Percentiles rank a stretch among this genome's conserved stretches.
Evolutionary conservation across 202 grass and related monocot genomes (phyloP).

Genomic region (Zizania palustris): DNA sequence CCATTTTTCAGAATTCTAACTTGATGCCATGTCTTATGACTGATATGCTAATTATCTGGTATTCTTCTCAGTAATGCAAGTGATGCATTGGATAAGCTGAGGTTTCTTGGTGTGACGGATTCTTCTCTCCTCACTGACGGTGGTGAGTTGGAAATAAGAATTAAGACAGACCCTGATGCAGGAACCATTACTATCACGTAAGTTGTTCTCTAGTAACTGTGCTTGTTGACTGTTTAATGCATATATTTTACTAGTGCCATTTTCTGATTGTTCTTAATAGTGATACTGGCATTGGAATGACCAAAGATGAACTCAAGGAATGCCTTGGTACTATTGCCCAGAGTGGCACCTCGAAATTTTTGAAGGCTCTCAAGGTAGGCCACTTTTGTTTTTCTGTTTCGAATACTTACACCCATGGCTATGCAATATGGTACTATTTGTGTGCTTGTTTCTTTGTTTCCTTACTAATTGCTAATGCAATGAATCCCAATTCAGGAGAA

Average conservation of each 20-base stretch:
- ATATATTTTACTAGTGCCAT: too few relatives aligned
- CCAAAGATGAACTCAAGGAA: constrained; percentile 83
- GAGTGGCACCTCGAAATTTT: constrained; percentile 92
- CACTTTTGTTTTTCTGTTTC: too few relatives aligned
- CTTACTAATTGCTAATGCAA: constrained; percentile 6
- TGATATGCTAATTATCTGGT: neutral
- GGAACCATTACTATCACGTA: constrained; percentile 83
- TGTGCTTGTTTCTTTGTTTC: neutral
- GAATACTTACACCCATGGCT: neutral
- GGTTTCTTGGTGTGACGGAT: constrained; percentile 80
- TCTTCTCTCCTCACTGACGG: constrained; percentile 61
- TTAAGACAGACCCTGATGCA: constrained; percentile 74
- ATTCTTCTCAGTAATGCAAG: constrained; percentile 70
- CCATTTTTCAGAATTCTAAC: neutral
- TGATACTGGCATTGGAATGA: constrained; percentile 94
- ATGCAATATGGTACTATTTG: neutral
- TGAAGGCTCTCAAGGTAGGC: constrained; percentile 83
- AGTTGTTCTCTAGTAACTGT: constrained; percentile 9
- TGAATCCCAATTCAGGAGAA: constrained; percentile 60
- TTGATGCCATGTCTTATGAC: constrained; percentile 11
- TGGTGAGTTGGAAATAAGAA: constrained; percentile 71
- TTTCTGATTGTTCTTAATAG: constrained; percentile 44
- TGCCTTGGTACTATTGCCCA: constrained; percentile 94
- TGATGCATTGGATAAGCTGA: constrained; percentile 88
- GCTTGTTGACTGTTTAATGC: too few relatives aligned